Conservation (phyloP, 768 basidiomycete species). For the Cystobasidium tubakii region DNA sequence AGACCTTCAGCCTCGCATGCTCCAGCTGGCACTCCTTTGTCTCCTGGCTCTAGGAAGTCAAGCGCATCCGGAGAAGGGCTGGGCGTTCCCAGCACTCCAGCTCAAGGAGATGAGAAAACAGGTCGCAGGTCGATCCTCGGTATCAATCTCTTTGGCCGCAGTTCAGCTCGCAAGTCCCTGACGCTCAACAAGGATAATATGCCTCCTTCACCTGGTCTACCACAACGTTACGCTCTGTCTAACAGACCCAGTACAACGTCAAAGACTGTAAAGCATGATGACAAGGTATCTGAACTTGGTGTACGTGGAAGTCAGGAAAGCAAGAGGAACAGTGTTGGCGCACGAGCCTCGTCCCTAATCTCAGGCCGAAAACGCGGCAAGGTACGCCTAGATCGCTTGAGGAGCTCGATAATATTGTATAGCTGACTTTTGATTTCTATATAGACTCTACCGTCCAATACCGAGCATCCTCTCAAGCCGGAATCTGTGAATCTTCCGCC, state of each 20-base stretch:
- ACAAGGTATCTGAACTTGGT: conserved; percentile 43
- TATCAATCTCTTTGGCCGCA: conserved; percentile 45
- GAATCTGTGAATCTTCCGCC: conserved; percentile 62
- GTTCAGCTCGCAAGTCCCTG: conserved; percentile 38
- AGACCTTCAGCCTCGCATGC: conserved; percentile 60
- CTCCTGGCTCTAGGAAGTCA: conserved; percentile 49
- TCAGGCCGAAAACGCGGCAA: conserved; percentile 79
- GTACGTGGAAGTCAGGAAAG: conserved; percentile 24
- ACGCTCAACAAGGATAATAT: conserved; percentile 29
- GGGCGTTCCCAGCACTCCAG: neutral
- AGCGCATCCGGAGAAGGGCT: conserved; percentile 43
- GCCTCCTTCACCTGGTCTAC: conserved; percentile 24
- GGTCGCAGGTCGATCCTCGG: conserved; percentile 48
- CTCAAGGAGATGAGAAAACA: conserved; percentile 37
- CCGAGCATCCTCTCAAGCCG: conserved; percentile 68
- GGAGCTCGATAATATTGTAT: neutral
- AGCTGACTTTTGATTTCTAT: conserved; percentile 14
- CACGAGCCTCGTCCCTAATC: conserved; percentile 70
- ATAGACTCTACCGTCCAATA: conserved; percentile 70
- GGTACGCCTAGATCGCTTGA: conserved; percentile 53
- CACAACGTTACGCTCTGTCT: conserved; percentile 17
- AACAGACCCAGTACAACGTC: conserved; percentile 30
- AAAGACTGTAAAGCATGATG: conserved; percentile 5
- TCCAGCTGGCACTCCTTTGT: conserved; percentile 55
- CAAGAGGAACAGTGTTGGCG: conserved; percentile 56